These are phyloP conservation scores for Calocera viscosa DNA, from an alignment of 768 basidiomycete genomes.

Conservation along the genomic window DNA sequence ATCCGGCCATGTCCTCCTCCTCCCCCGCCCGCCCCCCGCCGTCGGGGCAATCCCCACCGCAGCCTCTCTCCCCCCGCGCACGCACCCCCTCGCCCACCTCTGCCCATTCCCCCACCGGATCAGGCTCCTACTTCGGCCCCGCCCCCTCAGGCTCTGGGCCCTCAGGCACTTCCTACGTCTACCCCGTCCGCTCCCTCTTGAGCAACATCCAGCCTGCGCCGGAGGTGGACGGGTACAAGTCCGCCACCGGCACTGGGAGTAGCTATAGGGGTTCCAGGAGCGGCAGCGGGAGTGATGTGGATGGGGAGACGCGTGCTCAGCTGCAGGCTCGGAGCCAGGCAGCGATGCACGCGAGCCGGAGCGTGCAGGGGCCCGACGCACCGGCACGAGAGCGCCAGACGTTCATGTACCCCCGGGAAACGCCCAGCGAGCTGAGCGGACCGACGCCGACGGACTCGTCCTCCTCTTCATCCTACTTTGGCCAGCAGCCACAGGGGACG, in stretches of 20 bases:
- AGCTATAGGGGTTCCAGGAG: not conserved
- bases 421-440: not conserved
- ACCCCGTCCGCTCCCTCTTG: slow-evolving; percentile 29
- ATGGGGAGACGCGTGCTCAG: not conserved
- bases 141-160: not conserved
- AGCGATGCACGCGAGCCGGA: too few species aligned
- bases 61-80: too few species aligned
- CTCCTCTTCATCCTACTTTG: not conserved
- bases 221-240: not conserved
- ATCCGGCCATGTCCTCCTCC: too few species aligned
- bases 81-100: too few species aligned
- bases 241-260: not conserved
- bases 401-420: not conserved
- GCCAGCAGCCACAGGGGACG: not conserved
- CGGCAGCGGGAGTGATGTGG: not conserved
- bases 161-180: slow-evolving; percentile 24
- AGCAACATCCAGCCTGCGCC: slow-evolving; percentile 22
- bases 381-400: not conserved
- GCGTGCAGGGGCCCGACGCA: not conserved
- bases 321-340: too few species aligned
- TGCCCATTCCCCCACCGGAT: not conserved
- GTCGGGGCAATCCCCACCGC: too few species aligned
- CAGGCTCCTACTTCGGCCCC: not conserved
- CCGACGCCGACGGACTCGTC: not conserved
- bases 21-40: too few species aligned